These are phyloP conservation scores for Usnea hakonensis DNA, from an alignment of 495 filamentous ascomycete genomes.

Conservation along the genomic window DNA sequence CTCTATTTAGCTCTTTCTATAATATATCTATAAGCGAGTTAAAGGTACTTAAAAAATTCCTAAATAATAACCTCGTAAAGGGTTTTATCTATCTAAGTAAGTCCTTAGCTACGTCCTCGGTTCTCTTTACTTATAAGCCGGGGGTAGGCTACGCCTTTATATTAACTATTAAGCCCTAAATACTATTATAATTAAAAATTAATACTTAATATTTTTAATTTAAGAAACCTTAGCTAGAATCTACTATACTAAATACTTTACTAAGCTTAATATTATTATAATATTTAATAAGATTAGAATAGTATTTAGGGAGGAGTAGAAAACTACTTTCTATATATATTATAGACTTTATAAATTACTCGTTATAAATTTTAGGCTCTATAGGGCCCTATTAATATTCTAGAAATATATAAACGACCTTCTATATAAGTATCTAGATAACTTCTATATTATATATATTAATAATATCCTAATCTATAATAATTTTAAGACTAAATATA, in stretches of 20 bases:
- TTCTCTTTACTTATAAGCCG: constrained; percentile 2
- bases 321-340: constrained; percentile 13
- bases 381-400: constrained; percentile 9
- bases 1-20: no score
- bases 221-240: background rate
- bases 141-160: background rate
- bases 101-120: background rate
- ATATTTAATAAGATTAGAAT: constrained; percentile 18
- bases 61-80: background rate
- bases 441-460: constrained; percentile 23
- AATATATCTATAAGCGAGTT: no score
- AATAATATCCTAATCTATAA: constrained; percentile 27
- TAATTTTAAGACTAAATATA: no score
- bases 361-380: constrained; percentile 23
- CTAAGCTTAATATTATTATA: constrained; percentile 11
- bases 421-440: constrained; percentile 16
- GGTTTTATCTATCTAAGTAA: background rate
- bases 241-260: background rate
- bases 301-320: constrained; percentile 14
- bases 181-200: constrained; percentile 5
- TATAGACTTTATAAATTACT: constrained; percentile 18
- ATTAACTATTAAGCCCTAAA: constrained; percentile 1
- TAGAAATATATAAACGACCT: constrained; percentile 20
- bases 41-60: no score
- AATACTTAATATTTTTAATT: background rate